Evolutionary conservation across 2,329 filamentous ascomycete genomes (phyloP), one percentile per base, ranked within the genome.

Genomic region (Neurospora crassa): DNA sequence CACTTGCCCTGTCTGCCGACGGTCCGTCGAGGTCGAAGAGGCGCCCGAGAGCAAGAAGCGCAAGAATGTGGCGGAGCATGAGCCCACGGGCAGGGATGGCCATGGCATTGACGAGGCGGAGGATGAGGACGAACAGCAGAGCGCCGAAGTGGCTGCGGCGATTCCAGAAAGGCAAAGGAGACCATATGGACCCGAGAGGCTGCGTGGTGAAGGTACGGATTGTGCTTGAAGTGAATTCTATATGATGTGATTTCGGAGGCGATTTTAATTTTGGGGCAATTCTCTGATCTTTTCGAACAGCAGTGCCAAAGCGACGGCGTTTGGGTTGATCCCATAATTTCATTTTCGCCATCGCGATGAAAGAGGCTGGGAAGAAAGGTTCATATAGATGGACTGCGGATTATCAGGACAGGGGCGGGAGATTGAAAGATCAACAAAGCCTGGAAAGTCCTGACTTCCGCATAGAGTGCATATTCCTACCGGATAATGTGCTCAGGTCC

Each of bases 1-100:
- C 20, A 75, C 74, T 8, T 76, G 74, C 47, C 74, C 74, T 0
- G 71, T 75, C 40, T 76, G 74, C 45, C 68, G 74, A 40, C 18
- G 69, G 24, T 72, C 74, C 16, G 70, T 76, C 12, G 74, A 75
- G 69, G 68, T 69, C 34, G 72, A 73, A 41, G 67, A 68, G 41
- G 37, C 34, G 14, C 16, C 29, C 29, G 53, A 63, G 29, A 63
- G 29, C 29, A 63, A 63, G 53, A 63, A 63, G 53, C 53, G 53
- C 53, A 63, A 63, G 53, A 63, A 63, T 16, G 29, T 37, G 53
- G 53, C 24, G 3, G 53, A 63, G 6, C 53, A 63, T 37, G 53
- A 63, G 29, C 53, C 53, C 53, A 63, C 53, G 29, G 53, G 53
- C 53, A 63, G 53, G 53, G 53, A 63, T 16, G 53, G 53, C 29